Base-by-base conservation (phyloP, 2,329 filamentous ascomycete species). In the Xylariomycetidae sp. region DNA sequence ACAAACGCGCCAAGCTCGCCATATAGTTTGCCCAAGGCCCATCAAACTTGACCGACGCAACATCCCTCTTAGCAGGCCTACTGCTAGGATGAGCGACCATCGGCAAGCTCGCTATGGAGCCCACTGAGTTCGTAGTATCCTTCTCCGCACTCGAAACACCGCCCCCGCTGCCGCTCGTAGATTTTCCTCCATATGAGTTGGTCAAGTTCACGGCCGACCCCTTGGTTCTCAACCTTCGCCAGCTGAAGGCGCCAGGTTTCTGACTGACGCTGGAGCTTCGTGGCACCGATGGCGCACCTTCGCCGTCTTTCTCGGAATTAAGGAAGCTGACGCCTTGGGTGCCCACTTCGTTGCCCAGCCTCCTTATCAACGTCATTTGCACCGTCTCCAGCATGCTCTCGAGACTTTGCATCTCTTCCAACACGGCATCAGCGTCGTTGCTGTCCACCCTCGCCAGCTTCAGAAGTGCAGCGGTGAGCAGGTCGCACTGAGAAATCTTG, bases 21-120 rank as follows among this genome's bases (percentile, higher is more conserved):
- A 97, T 96, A 58, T 98, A 98, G 45, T 82, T 77, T 16, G 85
- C 81, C 59, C 96, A 86, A 2, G 89, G 88, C 1, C 92, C 92
- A 19, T 79, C 74, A 49, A 90, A 94, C 40, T 78, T 72, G 32
- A 85, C 70, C 36, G 77, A 76, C 13, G 65, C 66, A 3, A 88
- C 63, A 55, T 90, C 84, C 34, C 85, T 74, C 63, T 84, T 88
- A 8, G 79, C 70, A 42, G 85, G 80, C 25, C 80, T 76, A 40
- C 77, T 80, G 26, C 74, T 80, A 13, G 77, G 74, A 37, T 75
- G 62, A 9, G 67, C 63, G 16, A 82, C 86, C 82, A 90, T 94
- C 1, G 88, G 85, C 34, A 96, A 63, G 25, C 77, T 88, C 3
- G 80, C 77, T 67, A 94, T 81, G 9, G 75, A 75, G 26, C 78